phyloP scores from a whole-genome alignment of 768 basidiomycete species.

The Gelatoporia subvermispora region DNA sequence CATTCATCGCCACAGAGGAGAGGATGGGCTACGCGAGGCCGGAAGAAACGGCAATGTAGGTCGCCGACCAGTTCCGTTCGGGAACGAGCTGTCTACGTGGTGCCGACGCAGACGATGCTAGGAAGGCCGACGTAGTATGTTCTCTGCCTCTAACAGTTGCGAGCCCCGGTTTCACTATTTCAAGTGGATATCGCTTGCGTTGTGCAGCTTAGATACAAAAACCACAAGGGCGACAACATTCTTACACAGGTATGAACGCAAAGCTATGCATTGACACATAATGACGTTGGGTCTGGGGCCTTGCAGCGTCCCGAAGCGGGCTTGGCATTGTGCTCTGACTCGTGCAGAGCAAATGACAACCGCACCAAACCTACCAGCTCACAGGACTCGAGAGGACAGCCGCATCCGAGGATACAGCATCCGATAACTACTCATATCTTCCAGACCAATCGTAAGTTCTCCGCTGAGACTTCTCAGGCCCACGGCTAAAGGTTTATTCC shows the following conservation, averaged over 20 bases:
- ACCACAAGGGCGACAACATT: neutral
- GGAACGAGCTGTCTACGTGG: neutral
- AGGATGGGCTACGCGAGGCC: neutral
- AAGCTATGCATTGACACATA: neutral
- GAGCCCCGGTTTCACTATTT: too few relatives aligned
- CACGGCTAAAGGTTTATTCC: neutral
- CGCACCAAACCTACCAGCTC: neutral
- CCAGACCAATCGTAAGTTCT: neutral
- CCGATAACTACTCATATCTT: neutral
- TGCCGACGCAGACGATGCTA: neutral
- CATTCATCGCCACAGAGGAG: neutral
- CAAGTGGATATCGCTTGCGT: slow-evolving; percentile 4
- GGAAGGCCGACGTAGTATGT: slow-evolving; percentile 1
- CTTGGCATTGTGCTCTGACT: neutral
- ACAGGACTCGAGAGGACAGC: neutral
- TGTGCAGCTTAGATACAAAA: slow-evolving; percentile 1
- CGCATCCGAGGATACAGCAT: too few relatives aligned
- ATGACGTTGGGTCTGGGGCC: neutral
- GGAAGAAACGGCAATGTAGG: neutral
- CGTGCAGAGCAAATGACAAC: neutral
- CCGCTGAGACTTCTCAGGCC: neutral
- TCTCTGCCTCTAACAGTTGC: too few relatives aligned
- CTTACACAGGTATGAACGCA: neutral
- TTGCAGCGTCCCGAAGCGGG: neutral
- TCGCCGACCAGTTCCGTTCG: neutral